Percentiles rank a stretch among this genome's conserved stretches.
Evolutionary conservation across 352 stramenopile species (phyloP).

Genomic region (Phytophthora syringae): DNA sequence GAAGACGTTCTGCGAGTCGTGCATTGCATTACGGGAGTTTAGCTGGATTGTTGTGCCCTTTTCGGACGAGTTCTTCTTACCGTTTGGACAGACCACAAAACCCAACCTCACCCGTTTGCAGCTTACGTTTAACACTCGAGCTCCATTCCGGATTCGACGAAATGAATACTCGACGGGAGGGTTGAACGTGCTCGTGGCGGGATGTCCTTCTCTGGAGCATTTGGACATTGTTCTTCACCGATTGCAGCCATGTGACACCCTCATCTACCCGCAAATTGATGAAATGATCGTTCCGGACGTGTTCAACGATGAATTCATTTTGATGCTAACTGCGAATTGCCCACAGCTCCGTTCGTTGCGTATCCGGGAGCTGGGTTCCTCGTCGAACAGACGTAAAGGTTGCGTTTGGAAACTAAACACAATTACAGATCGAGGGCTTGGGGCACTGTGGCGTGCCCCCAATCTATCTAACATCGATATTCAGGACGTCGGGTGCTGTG

Average conservation of each 20-base stretch:
- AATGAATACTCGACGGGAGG: slow-evolving; percentile 56
- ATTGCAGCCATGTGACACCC: slow-evolving; percentile 47
- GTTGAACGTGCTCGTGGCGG: slow-evolving; percentile 42
- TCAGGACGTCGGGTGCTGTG: slow-evolving; percentile 45
- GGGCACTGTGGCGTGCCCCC: slow-evolving; percentile 26
- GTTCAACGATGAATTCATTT: slow-evolving; percentile 54
- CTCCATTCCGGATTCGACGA: slow-evolving; percentile 55
- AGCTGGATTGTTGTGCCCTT: slow-evolving; percentile 77
- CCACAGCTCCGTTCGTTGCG: slow-evolving; percentile 32
- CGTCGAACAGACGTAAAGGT: slow-evolving; percentile 26
- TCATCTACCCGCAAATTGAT: slow-evolving; percentile 64
- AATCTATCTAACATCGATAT: slow-evolving; percentile 40
- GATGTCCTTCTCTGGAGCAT: slow-evolving; percentile 38
- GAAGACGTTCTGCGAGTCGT: slow-evolving; percentile 51
- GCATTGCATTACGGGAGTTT: slow-evolving; percentile 55
- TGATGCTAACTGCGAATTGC: slow-evolving; percentile 33
- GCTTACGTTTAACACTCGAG: slow-evolving; percentile 58
- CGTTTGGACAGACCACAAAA: slow-evolving; percentile 51
- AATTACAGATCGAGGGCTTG: slow-evolving; percentile 45
- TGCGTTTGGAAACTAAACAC: slow-evolving; percentile 30
- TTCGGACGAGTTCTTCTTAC: slow-evolving; percentile 68
- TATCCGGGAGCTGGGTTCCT: slow-evolving; percentile 43
- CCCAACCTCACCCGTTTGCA: slow-evolving; percentile 47
- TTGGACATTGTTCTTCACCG: slow-evolving; percentile 60
- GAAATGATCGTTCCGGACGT: slow-evolving; percentile 64